A percentile compares a stretch with the other conserved stretches of the same genome.
Conservation (phyloP, 2,329 filamentous ascomycete genomes). For the Epichloe coenophiala region DNA sequence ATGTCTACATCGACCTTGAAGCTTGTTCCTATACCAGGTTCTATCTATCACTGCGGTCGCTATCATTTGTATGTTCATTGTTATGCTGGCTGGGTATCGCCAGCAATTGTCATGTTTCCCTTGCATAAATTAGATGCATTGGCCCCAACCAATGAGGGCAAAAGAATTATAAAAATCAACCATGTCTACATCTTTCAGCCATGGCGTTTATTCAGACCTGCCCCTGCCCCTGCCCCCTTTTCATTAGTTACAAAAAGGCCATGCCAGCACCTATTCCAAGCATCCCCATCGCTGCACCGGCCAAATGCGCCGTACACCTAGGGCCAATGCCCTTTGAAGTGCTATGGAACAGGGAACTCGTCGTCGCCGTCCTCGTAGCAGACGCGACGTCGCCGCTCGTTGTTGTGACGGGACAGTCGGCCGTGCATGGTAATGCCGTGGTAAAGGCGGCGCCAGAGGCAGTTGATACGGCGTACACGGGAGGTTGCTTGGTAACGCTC, state of each 20-base stretch:
- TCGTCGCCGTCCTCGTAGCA: constrained; percentile 10
- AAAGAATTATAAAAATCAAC: neutral
- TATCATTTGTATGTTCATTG: too few relatives aligned
- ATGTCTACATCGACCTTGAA: neutral
- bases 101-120: too few relatives aligned
- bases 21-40: too few relatives aligned
- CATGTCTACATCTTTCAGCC: neutral
- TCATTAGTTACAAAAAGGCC: constrained; percentile 7
- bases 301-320: constrained; percentile 15
- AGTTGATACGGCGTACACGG: constrained; percentile 41
- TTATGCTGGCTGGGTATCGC: too few relatives aligned
- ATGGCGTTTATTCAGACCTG: neutral
- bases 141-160: too few relatives aligned
- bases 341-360: constrained; percentile 8
- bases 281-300: constrained; percentile 17
- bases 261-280: constrained; percentile 17
- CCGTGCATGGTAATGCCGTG: constrained; percentile 28
- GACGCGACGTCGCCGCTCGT: constrained; percentile 6
- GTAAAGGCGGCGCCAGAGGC: constrained; percentile 28
- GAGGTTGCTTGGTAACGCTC: constrained; percentile 25
- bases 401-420: constrained; percentile 23
- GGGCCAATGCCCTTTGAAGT: constrained; percentile 11
- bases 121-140: too few relatives aligned
- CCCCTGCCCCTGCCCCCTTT: too few relatives aligned
- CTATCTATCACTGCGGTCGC: too few relatives aligned